Evolutionary conservation across 257 asterid species (phyloP).

Genomic region (Ophiorrhiza pumila): DNA sequence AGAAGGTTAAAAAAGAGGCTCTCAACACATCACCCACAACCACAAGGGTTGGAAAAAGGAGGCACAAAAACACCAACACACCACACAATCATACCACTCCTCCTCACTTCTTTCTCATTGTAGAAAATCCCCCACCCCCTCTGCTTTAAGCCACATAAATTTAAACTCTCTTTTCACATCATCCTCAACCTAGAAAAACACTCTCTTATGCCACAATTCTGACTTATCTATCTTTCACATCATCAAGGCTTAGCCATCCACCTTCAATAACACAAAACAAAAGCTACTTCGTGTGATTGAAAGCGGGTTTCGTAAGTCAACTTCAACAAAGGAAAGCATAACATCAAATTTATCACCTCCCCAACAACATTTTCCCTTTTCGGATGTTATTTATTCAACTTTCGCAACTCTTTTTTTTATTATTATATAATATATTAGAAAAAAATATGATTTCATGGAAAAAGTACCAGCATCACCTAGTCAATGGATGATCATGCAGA

Average conservation of each 20-base stretch:
- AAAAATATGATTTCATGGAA: not conserved
- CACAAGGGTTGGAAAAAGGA: no score
- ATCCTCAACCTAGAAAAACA: no score
- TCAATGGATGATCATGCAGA: not conserved
- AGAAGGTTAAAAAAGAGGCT: no score
- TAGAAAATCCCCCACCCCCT: no score
- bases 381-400: not conserved
- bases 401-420: not conserved
- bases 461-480: not conserved
- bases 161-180: no score
- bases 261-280: not conserved
- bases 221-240: not conserved
- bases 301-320: not conserved
- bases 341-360: not conserved
- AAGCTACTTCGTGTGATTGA: not conserved
- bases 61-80: no score
- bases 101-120: not conserved
- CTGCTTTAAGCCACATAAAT: no score
- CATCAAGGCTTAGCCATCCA: not conserved
- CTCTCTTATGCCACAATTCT: no score
- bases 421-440: no score
- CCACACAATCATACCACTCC: not conserved
- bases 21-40: no score
- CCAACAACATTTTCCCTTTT: not conserved
- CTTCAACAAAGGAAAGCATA: not conserved